phyloP scores from a whole-genome alignment of 2,329 filamentous ascomycete genomes.

The Aureobasidium melanogenum region DNA sequence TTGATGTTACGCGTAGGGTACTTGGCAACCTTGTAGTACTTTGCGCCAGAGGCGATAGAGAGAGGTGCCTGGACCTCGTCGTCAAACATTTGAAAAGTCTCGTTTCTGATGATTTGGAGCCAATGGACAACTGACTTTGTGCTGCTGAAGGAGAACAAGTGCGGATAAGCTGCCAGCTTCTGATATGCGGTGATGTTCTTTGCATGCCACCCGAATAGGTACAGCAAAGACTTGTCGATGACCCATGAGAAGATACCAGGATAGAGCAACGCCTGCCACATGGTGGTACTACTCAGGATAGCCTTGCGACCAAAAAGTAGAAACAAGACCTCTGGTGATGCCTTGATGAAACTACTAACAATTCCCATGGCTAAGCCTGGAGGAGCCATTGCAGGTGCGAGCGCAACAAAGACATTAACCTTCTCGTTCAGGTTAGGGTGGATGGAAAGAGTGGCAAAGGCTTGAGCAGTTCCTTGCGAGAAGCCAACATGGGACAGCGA shows the following conservation, averaged over 20 bases:
- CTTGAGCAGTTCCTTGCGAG: slow-evolving; percentile 92
- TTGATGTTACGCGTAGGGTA: slow-evolving; percentile 97
- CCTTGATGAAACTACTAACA: slow-evolving; percentile 86
- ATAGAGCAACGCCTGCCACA: slow-evolving; percentile 96
- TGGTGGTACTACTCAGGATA: slow-evolving; percentile 84
- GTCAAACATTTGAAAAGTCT: slow-evolving; percentile 97
- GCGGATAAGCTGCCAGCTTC: slow-evolving; percentile 90
- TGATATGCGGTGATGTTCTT: slow-evolving; percentile 77
- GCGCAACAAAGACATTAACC: slow-evolving; percentile 89
- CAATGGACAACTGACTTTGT: slow-evolving; percentile 97
- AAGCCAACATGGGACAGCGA: slow-evolving; percentile 95
- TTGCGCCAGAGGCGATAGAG: slow-evolving; percentile 59
- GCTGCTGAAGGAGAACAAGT: slow-evolving; percentile 93
- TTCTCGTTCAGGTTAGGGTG: slow-evolving; percentile 87
- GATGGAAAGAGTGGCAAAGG: slow-evolving; percentile 86
- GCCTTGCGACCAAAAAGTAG: slow-evolving; percentile 86
- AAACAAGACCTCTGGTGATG: slow-evolving; percentile 85
- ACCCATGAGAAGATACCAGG: slow-evolving; percentile 84
- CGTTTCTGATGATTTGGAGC: slow-evolving; percentile 98
- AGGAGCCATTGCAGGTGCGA: slow-evolving; percentile 94
- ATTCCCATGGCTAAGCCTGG: slow-evolving; percentile 82
- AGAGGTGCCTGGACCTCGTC: slow-evolving; percentile 79
- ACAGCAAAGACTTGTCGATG: slow-evolving; percentile 72
- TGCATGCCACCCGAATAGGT: slow-evolving; percentile 85
- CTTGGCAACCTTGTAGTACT: slow-evolving; percentile 92